Base-by-base conservation (phyloP, 768 basidiomycete genomes). In the Mycena latifolia region DNA sequence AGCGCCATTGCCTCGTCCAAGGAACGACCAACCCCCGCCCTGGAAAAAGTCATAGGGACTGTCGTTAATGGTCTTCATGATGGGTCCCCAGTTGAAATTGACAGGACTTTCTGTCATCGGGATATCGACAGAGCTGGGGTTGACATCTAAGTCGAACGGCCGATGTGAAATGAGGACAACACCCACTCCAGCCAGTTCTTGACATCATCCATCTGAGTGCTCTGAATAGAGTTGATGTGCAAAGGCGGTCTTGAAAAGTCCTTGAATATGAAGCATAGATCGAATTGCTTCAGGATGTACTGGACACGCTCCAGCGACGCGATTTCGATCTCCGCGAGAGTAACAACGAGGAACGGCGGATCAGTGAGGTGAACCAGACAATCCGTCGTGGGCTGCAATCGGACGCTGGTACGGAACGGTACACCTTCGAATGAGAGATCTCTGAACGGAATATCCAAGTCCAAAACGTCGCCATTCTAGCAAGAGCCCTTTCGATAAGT, bases 21-120 rank as follows among this genome's bases (percentile, higher is more conserved):
- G 85, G 89, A 96, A 98, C 61, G 80, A 82, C 97, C 97, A 99
- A 37, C 98, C 98, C n/a, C 95, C 96, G 53, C 91, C 89, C 67
- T 92, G 91, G 89, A 96, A 99, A 82, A 99, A 99, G 29, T 93
- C 94, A 70, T 92, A 89, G 0, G 98, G 96, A 68, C 92, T 94
- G 69, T 99, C 97, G 68, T 98, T 98, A 79, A 98, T 91, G 41
- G 95, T 96, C 79, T 98, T 99, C 95, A 99, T 98, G 77, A 99
- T 98, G 4, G 93, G 93, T 7, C 91, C 90, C 98, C 97, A 99
- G 74, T 98, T 97, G 80, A 98, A 82, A 78, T 99, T 99, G 81
- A 99, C 95, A 9, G 95, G 94, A 6, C 96, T 93, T 78, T 98
- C 97, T 50, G 92, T 92, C 80, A 98, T 86, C 10, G 98, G 92